Evolutionary conservation across 1,284 basidiomycete genomes (phyloP), one percentile per base, ranked within the genome.

Genomic region (Rhodotorula sp.): DNA sequence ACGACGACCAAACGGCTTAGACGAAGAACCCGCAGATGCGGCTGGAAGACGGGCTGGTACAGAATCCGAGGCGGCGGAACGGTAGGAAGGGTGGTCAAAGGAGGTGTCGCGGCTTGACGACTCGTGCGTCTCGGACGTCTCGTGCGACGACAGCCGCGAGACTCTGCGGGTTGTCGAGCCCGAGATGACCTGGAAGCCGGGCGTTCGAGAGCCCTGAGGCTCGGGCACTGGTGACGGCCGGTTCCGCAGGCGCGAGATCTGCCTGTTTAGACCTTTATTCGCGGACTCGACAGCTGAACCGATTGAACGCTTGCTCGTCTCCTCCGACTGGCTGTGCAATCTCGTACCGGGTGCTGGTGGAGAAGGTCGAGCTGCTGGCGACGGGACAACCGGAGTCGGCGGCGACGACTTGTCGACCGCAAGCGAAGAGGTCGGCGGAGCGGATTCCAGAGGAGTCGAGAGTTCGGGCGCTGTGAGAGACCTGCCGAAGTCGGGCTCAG

Each of bases 351-450:
- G 7, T 0, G 40, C 34, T 2, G 48, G 2, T 13, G 61, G 20
- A 34, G 40, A 50, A 44, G 30, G 20, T 51, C 51, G 40, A 34
- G 46, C 48, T 46, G n/a, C 34, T 5, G 56, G 30, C 3, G 56
- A 28, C 0, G 62, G 48, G 1, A 54, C 47, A 20, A 59, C 22
- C 16, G 71, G 72, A 6, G 72, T 71, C 4, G 72, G 72, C 28
- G 72, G 72, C 5, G 71, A 64, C 3, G 72, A 65, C 59, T 74
- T 74, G 65, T 73, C 69, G 52, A 69, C 34, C 22, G 64, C 59
- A 18, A 63, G 51, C 8, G 57, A n/a, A 9, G 37, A 24, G 54
- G n/a, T n/a, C 1, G 55, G 59, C 8, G 46, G 46, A 28, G 53
- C n/a, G 24, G 47, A 37, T 15, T n/a, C 18, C 15, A n/a, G 31